Base-by-base conservation (phyloP, 768 basidiomycete genomes). In the Coprinopsis strossmayeri region DNA sequence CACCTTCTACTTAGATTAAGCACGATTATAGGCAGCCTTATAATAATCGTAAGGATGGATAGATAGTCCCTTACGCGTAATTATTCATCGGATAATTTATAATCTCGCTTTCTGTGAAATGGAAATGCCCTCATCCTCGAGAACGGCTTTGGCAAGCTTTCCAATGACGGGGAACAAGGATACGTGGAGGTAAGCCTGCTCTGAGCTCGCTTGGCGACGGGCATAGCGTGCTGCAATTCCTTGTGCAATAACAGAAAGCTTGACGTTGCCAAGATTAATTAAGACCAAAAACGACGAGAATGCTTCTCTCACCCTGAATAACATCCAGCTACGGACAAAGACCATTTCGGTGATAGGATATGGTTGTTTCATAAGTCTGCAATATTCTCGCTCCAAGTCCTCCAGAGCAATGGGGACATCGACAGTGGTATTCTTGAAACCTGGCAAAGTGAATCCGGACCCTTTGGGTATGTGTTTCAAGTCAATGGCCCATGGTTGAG, bases 151-250 rank as follows among this genome's bases (percentile, higher is more conserved):
- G 5, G 91, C 87, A 30, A 91, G 58, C 18, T 65, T 64, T 25
- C 89, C 91, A 40, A 87, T 66, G 20, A 79, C 52, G 12, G 77
- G 81, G 64, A 88, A 89, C 7, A 71, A 58, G 20, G 55, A 48
- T 0, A 56, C 62, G 50, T 78, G 67, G 5, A 68, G 48, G 35
- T 63, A 68, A 5, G 92, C 92, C 35, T 71, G 69, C 62, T 91
- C 91, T 0, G 91, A 94, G 61, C 88, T 93, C 2, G 92, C 91
- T 64, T 96, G 92, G 17, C 89, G 79, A 21, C 84, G 74, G 1
- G 91, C 90, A 45, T 79, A 80, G 37, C 92, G 78, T 25, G 92
- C 92, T 1, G 92, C 88, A 53, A 96, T 92, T 2, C 92, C 92
- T 66, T 96, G 92, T 1, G 80, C 69, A 55, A 96, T 94, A 50